Conservation (phyloP, 139 green algal species). For the Pseudopediastrum boryanum region DNA sequence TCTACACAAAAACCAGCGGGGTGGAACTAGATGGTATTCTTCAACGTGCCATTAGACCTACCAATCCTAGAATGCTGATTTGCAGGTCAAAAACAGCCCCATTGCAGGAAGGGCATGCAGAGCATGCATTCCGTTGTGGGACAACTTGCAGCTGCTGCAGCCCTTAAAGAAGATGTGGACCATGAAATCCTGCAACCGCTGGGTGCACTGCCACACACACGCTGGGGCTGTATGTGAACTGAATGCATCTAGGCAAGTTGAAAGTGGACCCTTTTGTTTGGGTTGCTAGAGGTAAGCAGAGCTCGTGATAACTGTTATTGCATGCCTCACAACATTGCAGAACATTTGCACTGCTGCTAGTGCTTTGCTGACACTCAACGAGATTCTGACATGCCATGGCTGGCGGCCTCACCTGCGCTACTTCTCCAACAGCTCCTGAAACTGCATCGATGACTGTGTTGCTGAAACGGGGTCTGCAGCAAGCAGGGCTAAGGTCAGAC, state of each 20-base stretch:
- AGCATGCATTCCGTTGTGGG: not conserved
- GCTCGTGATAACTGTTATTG: not conserved
- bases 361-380: not conserved
- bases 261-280: no score
- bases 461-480: slow-evolving; percentile 5
- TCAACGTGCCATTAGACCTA: no score
- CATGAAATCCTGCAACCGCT: no score
- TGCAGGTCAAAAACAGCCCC: not conserved
- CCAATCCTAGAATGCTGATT: no score
- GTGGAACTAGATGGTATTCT: no score
- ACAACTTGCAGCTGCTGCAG: no score
- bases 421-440: slow-evolving; percentile 22
- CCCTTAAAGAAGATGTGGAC: not conserved
- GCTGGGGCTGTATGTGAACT: not conserved
- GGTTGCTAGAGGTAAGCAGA: not conserved
- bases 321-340: not conserved
- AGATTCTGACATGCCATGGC: no score
- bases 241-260: not conserved
- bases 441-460: slow-evolving; percentile 25
- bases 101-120: not conserved
- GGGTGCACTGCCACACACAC: no score
- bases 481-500: no score
- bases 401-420: slow-evolving; percentile 5
- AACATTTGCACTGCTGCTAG: not conserved
- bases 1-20: no score